These are phyloP conservation scores for Jimgerdemannia flammicorona DNA, from an alignment of 192 early-diverging fungal genomes.

Conservation along the genomic window DNA sequence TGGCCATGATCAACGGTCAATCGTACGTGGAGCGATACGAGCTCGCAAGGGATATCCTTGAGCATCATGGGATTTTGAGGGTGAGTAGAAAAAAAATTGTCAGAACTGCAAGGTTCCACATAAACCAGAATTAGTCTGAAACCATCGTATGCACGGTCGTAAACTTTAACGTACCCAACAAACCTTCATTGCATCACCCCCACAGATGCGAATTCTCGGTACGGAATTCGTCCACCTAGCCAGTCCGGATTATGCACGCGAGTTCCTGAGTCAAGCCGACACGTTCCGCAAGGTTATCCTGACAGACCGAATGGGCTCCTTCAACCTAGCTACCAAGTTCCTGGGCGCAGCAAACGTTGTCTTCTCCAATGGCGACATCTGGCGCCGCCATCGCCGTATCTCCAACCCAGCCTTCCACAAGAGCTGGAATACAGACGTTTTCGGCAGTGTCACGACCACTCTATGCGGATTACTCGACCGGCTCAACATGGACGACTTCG, in stretches of 20 bases:
- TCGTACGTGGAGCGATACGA: not conserved
- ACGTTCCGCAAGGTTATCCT: not conserved
- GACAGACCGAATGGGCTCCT: not conserved
- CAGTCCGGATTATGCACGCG: not conserved
- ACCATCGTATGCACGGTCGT: not conserved
- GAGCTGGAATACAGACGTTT: slow-evolving; percentile 23
- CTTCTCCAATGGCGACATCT: slow-evolving; percentile 17
- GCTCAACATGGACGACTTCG: not conserved
- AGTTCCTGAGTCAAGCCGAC: not conserved
- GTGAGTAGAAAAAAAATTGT: not conserved
- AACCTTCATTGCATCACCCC: not conserved
- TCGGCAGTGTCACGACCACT: slow-evolving; percentile 10
- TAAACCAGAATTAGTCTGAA: too few species aligned
- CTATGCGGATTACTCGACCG: slow-evolving; percentile 2
- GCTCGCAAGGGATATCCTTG: not conserved
- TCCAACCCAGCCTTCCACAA: slow-evolving; percentile 29
- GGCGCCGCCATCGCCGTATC: slow-evolving; percentile 24
- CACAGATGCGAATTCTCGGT: not conserved
- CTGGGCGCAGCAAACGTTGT: slow-evolving; percentile 16
- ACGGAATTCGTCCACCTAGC: not conserved
- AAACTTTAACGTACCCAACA: not conserved
- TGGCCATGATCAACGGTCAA: not conserved
- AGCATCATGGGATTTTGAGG: not conserved
- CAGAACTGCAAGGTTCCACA: too few species aligned
- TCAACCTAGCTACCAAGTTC: not conserved